A percentile compares a stretch with the other conserved stretches of the same genome.
Evolutionary conservation across 768 basidiomycete species (phyloP).

Genomic region (Sutorius australiensis): DNA sequence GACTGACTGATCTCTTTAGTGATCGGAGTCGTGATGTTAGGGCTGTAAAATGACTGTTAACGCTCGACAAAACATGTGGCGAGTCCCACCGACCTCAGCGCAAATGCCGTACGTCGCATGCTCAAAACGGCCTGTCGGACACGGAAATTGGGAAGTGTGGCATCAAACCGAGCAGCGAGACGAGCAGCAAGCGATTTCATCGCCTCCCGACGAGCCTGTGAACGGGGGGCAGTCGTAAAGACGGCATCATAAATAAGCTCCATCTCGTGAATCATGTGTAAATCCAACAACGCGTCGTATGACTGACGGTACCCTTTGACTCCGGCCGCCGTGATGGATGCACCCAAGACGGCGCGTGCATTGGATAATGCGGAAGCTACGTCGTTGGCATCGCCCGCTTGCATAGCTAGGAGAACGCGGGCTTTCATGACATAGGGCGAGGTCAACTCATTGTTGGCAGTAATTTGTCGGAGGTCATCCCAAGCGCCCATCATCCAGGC

Average conservation of each 20-base stretch:
- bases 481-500: slow-evolving; percentile 97
- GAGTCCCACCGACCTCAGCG: slow-evolving; percentile 54
- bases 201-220: slow-evolving; percentile 40
- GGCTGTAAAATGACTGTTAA: slow-evolving; percentile 10
- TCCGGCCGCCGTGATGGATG: slow-evolving; percentile 78
- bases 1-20: slow-evolving; percentile 68
- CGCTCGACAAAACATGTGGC: not conserved
- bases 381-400: slow-evolving; percentile 43
- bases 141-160: slow-evolving; percentile 83
- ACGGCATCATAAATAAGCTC: slow-evolving; percentile 57
- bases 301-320: slow-evolving; percentile 77
- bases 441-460: slow-evolving; percentile 45
- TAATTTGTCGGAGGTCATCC: slow-evolving; percentile 69
- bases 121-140: slow-evolving; percentile 85
- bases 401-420: slow-evolving; percentile 76
- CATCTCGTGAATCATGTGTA: slow-evolving; percentile 86
- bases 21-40: slow-evolving; percentile 35
- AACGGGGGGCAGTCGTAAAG: slow-evolving; percentile 35
- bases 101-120: slow-evolving; percentile 82
- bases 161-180: slow-evolving; percentile 64
- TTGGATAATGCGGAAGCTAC: slow-evolving; percentile 51
- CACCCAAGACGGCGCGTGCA: slow-evolving; percentile 72
- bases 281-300: slow-evolving; percentile 80
- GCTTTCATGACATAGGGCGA: slow-evolving; percentile 71
- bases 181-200: slow-evolving; percentile 34